Evolutionary conservation across 2,329 filamentous ascomycete genomes (phyloP), one percentile per base, ranked within the genome.

Genomic region (Stagonosporopsis chrysanthemi): DNA sequence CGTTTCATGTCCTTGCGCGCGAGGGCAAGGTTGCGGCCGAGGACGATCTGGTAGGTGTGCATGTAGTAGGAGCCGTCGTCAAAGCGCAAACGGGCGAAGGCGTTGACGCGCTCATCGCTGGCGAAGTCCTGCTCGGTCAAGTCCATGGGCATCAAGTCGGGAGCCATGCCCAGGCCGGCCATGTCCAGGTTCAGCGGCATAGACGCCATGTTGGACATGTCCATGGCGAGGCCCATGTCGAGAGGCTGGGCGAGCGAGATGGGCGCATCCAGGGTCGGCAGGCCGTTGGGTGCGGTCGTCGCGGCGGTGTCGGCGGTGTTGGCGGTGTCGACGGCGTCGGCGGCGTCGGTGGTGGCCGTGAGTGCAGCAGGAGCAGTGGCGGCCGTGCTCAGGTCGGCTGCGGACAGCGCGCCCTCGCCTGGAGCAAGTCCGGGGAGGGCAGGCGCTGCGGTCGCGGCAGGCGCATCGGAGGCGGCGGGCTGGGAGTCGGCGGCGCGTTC

Each of bases 11-110:
- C 81, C 58, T 84, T 81, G 53, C 70, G 73, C 26, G 73, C 72
- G 15, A 73, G 71, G 11, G 69, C 61, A 24, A 87, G 82, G 74
- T 92, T 90, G 59, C 90, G 87, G 52, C 89, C 90, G 26, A 93
- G 85, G 54, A 90, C 84, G 65, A 92, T 84, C 49, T 85, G 83
- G 66, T 88, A 88, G 1, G 89, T 91, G 48, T 87, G 91, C 86
- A 93, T 90, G 75, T 90, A 90, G 73, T 90, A 92, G 53, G 87
- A 84, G 70, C 89, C 89, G 78, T 93, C 90, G 64, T 84, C 83
- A 71, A 93, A 92, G 67, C 88, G 85, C 59, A 93, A 79, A 69
- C 87, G 86, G 38, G 86, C 86, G 73, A 85, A 88, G 31, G 85
- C 86, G 62, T 84, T 81, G 58, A 86, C 83, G 47, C 71, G 71